phyloP scores from a whole-genome alignment of 768 basidiomycete genomes.

The Tylopilus sp. region DNA sequence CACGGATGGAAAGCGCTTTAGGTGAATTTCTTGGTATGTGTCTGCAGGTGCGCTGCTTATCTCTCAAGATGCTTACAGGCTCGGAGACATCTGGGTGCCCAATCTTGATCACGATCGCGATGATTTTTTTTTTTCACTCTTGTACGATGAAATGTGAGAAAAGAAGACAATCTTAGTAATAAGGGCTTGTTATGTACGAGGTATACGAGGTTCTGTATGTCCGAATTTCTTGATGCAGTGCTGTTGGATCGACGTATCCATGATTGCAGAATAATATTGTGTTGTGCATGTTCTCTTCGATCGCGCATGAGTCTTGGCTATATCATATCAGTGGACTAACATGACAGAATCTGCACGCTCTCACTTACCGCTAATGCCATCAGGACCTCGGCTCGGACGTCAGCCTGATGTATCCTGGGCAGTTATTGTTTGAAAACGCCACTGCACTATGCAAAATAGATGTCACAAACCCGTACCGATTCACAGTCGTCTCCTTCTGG shows the following conservation, averaged over 20 bases:
- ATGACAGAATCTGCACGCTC: no score
- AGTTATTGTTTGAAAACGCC: no score
- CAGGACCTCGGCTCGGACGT: no score
- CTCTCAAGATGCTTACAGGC: background rate
- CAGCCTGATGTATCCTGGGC: no score
- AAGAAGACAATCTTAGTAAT: background rate
- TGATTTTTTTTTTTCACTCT: background rate
- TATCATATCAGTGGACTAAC: no score
- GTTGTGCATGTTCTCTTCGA: no score
- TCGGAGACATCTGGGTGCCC: background rate
- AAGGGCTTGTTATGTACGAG: background rate
- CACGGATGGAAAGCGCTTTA: slow-evolving; percentile 2
- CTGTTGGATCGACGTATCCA: background rate
- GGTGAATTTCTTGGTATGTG: background rate
- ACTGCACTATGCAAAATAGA: no score
- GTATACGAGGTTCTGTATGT: background rate
- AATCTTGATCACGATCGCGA: background rate
- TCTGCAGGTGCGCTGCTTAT: background rate
- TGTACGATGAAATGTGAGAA: background rate
- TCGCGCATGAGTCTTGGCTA: no score
- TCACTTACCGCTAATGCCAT: no score
- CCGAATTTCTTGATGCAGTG: background rate
- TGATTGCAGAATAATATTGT: background rate
- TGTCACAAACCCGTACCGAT: no score
- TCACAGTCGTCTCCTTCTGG: no score